Evolutionary conservation across 1,284 basidiomycete species (phyloP).

Genomic region (Malassezia restricta): DNA sequence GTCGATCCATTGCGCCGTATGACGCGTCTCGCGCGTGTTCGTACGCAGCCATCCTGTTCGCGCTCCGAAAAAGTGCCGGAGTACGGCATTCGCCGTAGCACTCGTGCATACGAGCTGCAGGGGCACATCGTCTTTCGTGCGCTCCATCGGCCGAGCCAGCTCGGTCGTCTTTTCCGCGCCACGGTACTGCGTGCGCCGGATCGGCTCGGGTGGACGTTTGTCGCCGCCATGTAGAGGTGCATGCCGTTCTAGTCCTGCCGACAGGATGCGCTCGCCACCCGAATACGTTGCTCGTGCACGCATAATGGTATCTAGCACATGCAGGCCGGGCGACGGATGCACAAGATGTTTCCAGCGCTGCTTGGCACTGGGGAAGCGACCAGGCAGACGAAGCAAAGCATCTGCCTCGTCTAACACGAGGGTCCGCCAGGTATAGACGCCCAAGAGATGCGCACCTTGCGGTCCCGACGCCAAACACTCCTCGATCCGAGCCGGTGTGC

Average conservation of each 20-base stretch:
- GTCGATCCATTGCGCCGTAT: slow-evolving; percentile 39
- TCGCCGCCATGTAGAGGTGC: slow-evolving; percentile 21
- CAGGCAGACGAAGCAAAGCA: slow-evolving; percentile 37
- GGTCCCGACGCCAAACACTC: slow-evolving; percentile 25
- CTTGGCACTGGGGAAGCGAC: slow-evolving; percentile 35
- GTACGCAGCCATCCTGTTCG: slow-evolving; percentile 43
- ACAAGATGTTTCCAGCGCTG: slow-evolving; percentile 34
- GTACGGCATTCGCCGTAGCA: slow-evolving; percentile 41
- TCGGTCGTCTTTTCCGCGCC: slow-evolving; percentile 19
- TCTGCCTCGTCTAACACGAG: slow-evolving; percentile 42
- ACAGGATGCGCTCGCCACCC: slow-evolving; percentile 26
- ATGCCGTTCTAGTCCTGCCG: slow-evolving; percentile 33
- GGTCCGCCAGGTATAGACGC: slow-evolving; percentile 29
- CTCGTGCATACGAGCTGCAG: slow-evolving; percentile 37
- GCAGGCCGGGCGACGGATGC: slow-evolving; percentile 34
- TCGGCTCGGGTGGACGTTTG: slow-evolving; percentile 24
- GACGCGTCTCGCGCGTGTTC: slow-evolving; percentile 21
- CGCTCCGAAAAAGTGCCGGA: slow-evolving; percentile 41
- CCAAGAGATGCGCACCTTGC: slow-evolving; percentile 24
- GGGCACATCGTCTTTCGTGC: slow-evolving; percentile 18
- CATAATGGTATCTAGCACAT: slow-evolving; percentile 34
- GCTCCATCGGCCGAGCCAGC: slow-evolving; percentile 18
- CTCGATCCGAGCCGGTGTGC: slow-evolving; percentile 32
- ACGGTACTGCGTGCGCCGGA: slow-evolving; percentile 28
- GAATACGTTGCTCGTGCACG: slow-evolving; percentile 28